Conservation (phyloP, 345 rosid species). For the Arabidopsis arenosa region DNA sequence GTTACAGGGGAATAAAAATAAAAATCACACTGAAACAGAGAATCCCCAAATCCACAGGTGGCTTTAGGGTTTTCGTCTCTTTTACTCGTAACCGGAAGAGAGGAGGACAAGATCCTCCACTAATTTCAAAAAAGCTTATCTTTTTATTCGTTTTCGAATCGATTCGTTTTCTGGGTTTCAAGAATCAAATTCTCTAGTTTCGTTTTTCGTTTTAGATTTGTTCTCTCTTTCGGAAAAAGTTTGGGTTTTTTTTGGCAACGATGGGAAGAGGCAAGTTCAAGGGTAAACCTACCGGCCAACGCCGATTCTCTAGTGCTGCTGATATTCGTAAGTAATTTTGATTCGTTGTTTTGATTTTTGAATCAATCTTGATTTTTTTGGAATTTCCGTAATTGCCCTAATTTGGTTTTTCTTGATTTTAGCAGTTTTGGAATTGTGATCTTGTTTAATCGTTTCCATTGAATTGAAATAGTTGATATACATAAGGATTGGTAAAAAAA, state of each 20-base stretch:
- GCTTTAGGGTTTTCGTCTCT: conserved; percentile 43
- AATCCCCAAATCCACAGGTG: conserved; percentile 40
- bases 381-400: neutral
- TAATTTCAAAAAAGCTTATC: neutral
- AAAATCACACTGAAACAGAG: neutral
- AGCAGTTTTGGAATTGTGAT: neutral
- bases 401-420: neutral
- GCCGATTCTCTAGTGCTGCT: conserved; percentile 74
- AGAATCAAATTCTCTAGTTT: neutral
- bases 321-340: conserved; percentile 53
- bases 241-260: conserved; percentile 13
- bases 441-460: neutral
- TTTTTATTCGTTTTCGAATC: conserved; percentile 23
- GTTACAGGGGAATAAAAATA: conserved; percentile 2
- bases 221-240: neutral
- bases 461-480: neutral
- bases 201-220: neutral
- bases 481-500: neutral
- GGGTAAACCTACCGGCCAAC: conserved; percentile 80
- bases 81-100: conserved; percentile 31
- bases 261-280: conserved; percentile 83
- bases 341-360: neutral
- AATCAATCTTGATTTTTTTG: neutral
- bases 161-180: conserved; percentile 18
- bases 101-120: conserved; percentile 45